A percentile compares a stretch with the other conserved stretches of the same genome.
These are phyloP conservation scores for Xylariaceae sp. DNA, from an alignment of 2,329 filamentous ascomycete species.

Conservation along the genomic window DNA sequence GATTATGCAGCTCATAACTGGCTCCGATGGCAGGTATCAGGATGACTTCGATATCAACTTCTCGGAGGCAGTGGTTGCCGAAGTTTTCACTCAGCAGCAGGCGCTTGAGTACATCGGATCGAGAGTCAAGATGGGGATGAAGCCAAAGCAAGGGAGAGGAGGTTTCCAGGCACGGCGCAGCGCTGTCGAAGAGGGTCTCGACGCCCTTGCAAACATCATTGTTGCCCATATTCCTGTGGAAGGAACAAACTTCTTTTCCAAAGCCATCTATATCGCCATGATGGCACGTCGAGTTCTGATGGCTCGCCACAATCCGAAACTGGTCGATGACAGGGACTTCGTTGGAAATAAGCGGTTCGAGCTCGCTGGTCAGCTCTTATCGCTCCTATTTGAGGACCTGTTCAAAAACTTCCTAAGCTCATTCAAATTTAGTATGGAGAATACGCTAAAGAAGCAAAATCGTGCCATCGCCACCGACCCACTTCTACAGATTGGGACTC, in stretches of 20 bases:
- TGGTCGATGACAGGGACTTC: constrained; percentile 96
- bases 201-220: constrained; percentile 87
- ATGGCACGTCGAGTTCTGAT: constrained; percentile 97
- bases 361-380: constrained; percentile 88
- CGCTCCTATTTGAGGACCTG: constrained; percentile 91
- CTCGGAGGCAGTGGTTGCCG: constrained; percentile 79
- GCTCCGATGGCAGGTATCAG: constrained; percentile 82
- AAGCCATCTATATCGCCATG: constrained; percentile 91
- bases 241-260: constrained; percentile 92
- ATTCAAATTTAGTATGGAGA: constrained; percentile 91
- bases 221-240: constrained; percentile 92
- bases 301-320: constrained; percentile 81
- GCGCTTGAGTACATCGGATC: constrained; percentile 88
- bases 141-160: constrained; percentile 48
- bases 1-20: constrained; percentile 86
- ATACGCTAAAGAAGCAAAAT: constrained; percentile 90
- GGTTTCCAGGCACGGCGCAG: constrained; percentile 62
- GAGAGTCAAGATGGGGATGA: constrained; percentile 81
- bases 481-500: constrained; percentile 75
- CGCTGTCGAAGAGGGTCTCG: constrained; percentile 84
- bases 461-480: constrained; percentile 86
- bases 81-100: constrained; percentile 89
- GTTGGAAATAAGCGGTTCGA: constrained; percentile 97
- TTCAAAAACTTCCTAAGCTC: constrained; percentile 93
- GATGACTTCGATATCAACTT: constrained; percentile 96